Evolutionary conservation across 2,329 filamentous ascomycete species (phyloP), one percentile per base, ranked within the genome.

Genomic region (Trichoderma pleuroti): DNA sequence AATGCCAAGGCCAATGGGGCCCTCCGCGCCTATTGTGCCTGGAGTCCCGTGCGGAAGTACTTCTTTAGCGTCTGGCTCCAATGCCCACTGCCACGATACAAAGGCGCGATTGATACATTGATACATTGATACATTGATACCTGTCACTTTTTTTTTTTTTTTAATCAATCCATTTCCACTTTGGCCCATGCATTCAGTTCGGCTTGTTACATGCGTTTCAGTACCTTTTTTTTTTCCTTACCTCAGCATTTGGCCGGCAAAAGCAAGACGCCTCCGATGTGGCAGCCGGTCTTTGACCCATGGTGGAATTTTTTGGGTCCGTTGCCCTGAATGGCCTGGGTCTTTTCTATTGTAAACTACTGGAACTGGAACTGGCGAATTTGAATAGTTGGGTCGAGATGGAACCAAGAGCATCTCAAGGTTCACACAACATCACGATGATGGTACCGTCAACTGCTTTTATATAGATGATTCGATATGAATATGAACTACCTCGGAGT

Each of bases 241-340:
- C 62, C 46, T 65, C 62, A 65, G 62, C 62, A 65, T 32, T 30
- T 11, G 42, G 12, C 62, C 62, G 46, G 46, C 21, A 34, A 54
- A 65, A 65, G 62, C 46, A 54, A 65, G 30, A 65, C 62, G 62
- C 62, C 62, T 54, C 46, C 62, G n/a, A 65, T 34, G 39, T 42
- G 28, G 39, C n/a, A 49, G 61, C 61, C 36, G 26, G 39, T 42
- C 52, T 64, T 49, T 42, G 16, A 6, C 34, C 21, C 16, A 9
- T 24, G 5, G 42, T 28, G 39, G 36, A 30, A 46, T 14, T 4
- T 52, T 52, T 52, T 28, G 24, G 46, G 46, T 63, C 60, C 39
- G 39, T 28, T 21, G 34, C 32, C 59, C 59, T 61, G 56, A 21
- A 59, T 59, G 56, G 56, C 56, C 30, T 34, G 18, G 28, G 12